Percentiles rank a stretch among this genome's conserved stretches.
Evolutionary conservation across 495 filamentous ascomycete species (phyloP).

Genomic region (Neurospora sp.): DNA sequence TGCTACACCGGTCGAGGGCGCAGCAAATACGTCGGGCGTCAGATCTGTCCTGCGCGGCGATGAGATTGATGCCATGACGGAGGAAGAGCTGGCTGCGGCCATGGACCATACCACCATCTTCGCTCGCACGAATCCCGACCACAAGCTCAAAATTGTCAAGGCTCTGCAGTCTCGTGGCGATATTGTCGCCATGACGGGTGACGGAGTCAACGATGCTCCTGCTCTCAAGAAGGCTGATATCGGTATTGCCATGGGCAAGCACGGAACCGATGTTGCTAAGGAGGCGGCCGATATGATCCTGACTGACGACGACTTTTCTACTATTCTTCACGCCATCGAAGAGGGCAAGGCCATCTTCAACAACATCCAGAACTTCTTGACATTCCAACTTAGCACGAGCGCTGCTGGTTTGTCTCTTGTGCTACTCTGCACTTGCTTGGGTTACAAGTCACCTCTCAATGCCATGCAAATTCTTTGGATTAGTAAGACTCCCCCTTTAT

Average conservation of each 20-base stretch:
- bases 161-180: constrained; percentile 89
- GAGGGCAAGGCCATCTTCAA: constrained; percentile 99
- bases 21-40: constrained; percentile 35
- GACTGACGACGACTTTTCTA: constrained; percentile 96
- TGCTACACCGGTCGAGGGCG: constrained; percentile 34
- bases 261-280: constrained; percentile 96
- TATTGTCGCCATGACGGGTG: constrained; percentile 97
- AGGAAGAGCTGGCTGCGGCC: constrained; percentile 67
- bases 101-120: constrained; percentile 88
- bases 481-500: constrained; percentile 49
- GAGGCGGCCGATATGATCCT: constrained; percentile 99
- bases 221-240: constrained; percentile 97
- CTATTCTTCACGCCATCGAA: constrained; percentile 90
- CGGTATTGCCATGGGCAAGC: constrained; percentile 90
- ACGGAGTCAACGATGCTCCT: constrained; percentile 95
- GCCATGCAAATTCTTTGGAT: constrained; percentile 99
- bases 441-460: constrained; percentile 89
- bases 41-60: constrained; percentile 76
- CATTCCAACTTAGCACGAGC: constrained; percentile 95
- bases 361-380: constrained; percentile 99
- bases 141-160: constrained; percentile 92
- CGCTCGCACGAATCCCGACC: constrained; percentile 89
- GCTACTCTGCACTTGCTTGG: constrained; percentile 79
- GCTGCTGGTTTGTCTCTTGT: constrained; percentile 89
- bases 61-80: constrained; percentile 83